These are phyloP conservation scores for Mucor irregularis DNA, from an alignment of 371 early-diverging fungal genomes.

Conservation along the genomic window DNA sequence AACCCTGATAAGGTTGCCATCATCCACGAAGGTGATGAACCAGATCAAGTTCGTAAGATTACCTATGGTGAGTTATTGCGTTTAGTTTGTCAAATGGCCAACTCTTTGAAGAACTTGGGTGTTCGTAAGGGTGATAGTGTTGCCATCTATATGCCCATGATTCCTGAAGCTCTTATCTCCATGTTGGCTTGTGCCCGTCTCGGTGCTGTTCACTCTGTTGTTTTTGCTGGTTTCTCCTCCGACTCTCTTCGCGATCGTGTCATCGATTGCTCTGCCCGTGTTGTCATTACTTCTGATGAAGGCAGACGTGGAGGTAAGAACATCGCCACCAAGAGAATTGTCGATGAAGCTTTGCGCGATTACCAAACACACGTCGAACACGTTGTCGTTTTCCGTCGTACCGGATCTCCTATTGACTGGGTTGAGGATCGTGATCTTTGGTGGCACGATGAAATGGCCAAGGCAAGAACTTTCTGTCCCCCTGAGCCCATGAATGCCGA, in stretches of 20 bases:
- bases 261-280: conserved; percentile 71
- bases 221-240: conserved; percentile 93
- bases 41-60: conserved; percentile 67
- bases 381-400: conserved; percentile 88
- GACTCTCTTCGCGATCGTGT: conserved; percentile 87
- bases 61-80: conserved; percentile 86
- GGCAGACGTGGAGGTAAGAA: conserved; percentile 90
- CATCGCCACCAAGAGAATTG: conserved; percentile 88
- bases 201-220: conserved; percentile 88
- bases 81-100: conserved; percentile 82
- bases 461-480: conserved; percentile 79
- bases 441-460: conserved; percentile 83
- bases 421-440: conserved; percentile 76
- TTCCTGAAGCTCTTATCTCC: conserved; percentile 89
- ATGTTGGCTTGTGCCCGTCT: conserved; percentile 95
- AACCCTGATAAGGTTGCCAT: conserved; percentile 80
- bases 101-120: conserved; percentile 76
- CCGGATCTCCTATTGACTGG: conserved; percentile 79
- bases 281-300: conserved; percentile 85
- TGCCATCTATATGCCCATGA: conserved; percentile 97
- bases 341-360: conserved; percentile 79
- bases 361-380: conserved; percentile 74
- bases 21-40: conserved; percentile 90
- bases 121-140: conserved; percentile 91
- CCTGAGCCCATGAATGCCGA: conserved; percentile 86